Evolutionary conservation across 2,329 filamentous ascomycete species (phyloP), one percentile per base, ranked within the genome.

Genomic region (Neophaeococcomyces aloes): DNA sequence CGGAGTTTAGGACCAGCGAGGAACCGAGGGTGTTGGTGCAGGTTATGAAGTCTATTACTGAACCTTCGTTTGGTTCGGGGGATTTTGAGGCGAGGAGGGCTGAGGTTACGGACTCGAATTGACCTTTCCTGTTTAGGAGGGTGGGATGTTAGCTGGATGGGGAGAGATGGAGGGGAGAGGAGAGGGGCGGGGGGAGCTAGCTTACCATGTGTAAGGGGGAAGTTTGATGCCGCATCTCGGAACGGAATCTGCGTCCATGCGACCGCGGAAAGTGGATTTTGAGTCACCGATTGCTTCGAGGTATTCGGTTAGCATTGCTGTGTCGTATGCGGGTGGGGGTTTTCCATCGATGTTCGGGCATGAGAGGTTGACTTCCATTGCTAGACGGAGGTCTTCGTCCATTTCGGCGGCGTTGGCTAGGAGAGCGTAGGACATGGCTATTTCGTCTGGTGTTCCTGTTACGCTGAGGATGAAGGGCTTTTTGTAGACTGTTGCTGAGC

Each of bases 311-410:
- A 88, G 58, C 0, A 70, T 65, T 0, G 52, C 50, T 0, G 66
- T 60, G 6, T 74, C 70, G 58, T 87, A 88, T 0, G 83, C 83
- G 4, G 83, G 82, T 1, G 84, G 84, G 1, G 83, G 78, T 36
- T 73, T 72, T 14, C 66, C 65, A 0, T 73, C 69, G 38, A 88
- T 87, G 55, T 89, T 88, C 0, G 84, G 84, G 53, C 84, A 88
- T 25, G 76, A 82, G 23, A 88, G 73, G 57, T 89, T 89, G 55
- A 88, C 68, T 61, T 89, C 84, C 67, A 87, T 75, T 14, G 78
- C 78, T 1, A 85, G 65, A 1, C 69, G 68, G 51, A 77, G 59
- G 47, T 55, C 53, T 49, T 1, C 56, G 52, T n/a, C 70, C 46
- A 3, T 66, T 18, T 66, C 70, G 13, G 52, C 52, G 4, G 51